Conservation (phyloP, 2,329 filamentous ascomycete species). For the Trichoderma sp. region DNA sequence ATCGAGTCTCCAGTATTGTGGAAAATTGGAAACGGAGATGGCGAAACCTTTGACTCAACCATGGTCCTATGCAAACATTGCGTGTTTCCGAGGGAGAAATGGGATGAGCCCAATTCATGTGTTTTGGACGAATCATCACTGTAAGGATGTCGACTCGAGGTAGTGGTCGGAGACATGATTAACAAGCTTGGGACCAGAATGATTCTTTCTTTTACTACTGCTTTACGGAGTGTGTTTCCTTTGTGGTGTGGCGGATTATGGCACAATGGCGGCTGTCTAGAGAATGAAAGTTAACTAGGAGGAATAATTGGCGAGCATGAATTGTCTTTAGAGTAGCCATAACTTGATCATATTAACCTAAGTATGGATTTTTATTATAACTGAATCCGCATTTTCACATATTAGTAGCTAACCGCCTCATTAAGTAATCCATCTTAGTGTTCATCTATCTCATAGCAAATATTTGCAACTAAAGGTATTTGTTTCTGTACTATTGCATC, state of each 20-base stretch:
- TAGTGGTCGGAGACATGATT: neutral
- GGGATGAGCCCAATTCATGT: no score
- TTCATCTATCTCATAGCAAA: neutral
- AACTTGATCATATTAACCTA: no score
- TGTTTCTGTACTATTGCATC: neutral
- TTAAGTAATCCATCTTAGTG: neutral
- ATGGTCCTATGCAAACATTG: neutral
- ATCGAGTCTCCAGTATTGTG: neutral
- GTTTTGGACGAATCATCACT: neutral
- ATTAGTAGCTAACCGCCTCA: neutral
- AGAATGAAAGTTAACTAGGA: neutral
- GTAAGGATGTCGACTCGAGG: neutral
- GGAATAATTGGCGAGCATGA: neutral
- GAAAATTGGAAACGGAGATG: slow-evolving; percentile 22
- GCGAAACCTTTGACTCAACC: slow-evolving; percentile 10
- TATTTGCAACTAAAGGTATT: neutral
- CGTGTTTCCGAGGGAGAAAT: neutral
- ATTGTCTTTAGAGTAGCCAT: neutral
- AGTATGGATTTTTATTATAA: neutral
- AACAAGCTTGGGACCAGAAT: neutral
- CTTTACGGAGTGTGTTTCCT: neutral
- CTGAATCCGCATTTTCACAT: neutral
- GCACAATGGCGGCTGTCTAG: neutral
- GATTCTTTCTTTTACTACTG: neutral
- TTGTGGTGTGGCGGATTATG: neutral